Percentiles rank a stretch among this genome's conserved stretches.
phyloP scores from a whole-genome alignment of 2,329 filamentous ascomycete genomes.

The Bipolaris oryzae region DNA sequence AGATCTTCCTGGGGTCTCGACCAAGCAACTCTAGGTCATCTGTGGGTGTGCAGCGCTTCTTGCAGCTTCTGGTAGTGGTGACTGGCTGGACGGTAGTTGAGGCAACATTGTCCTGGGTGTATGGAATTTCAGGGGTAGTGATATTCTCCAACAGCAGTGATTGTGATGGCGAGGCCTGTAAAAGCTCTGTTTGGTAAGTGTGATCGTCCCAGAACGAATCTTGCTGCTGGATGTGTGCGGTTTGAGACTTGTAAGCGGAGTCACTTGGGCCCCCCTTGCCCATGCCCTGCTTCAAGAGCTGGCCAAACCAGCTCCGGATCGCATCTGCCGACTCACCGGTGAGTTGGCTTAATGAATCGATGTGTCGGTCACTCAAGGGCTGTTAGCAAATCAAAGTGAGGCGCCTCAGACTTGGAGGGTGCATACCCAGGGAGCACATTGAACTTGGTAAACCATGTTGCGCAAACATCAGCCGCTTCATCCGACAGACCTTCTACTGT shows the following conservation, averaged over 20 bases:
- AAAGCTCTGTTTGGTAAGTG: slow-evolving; percentile 21
- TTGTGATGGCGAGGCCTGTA: slow-evolving; percentile 21
- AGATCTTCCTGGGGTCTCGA: slow-evolving; percentile 45
- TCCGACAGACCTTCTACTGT: slow-evolving; percentile 39
- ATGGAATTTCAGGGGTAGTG: slow-evolving; percentile 22
- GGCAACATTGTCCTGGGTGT: slow-evolving; percentile 23
- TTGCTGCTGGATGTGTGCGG: slow-evolving; percentile 33
- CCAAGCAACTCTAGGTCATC: slow-evolving; percentile 35
- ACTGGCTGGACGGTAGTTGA: slow-evolving; percentile 23
- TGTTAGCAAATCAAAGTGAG: neutral
- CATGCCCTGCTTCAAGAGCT: slow-evolving; percentile 46
- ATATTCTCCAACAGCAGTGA: slow-evolving; percentile 14
- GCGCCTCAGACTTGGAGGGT: neutral
- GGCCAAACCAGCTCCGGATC: slow-evolving; percentile 46
- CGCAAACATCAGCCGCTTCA: slow-evolving; percentile 47
- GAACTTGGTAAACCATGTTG: slow-evolving; percentile 48
- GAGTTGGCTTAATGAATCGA: slow-evolving; percentile 45
- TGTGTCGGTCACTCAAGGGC: slow-evolving; percentile 39
- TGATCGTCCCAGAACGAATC: slow-evolving; percentile 30
- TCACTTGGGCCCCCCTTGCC: slow-evolving; percentile 34
- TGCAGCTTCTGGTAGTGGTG: slow-evolving; percentile 34
- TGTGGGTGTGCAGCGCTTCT: slow-evolving; percentile 46
- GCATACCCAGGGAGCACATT: slow-evolving; percentile 40
- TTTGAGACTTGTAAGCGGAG: slow-evolving; percentile 49
- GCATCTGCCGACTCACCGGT: slow-evolving; percentile 42